Evolutionary conservation across 1,284 basidiomycete species (phyloP).

Genomic region (Boletus coffeatus): DNA sequence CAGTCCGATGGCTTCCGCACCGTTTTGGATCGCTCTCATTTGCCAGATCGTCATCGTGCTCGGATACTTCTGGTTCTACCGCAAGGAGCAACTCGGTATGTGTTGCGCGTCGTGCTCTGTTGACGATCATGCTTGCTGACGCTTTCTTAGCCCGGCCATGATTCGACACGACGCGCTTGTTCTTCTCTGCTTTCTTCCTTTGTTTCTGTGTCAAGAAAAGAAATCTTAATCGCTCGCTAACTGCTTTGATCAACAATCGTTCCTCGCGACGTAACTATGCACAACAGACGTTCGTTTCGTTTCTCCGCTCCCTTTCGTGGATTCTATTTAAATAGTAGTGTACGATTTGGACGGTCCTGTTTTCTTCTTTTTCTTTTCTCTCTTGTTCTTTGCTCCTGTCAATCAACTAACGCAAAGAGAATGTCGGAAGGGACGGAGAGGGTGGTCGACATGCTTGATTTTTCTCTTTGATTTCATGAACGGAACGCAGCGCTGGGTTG

Average conservation of each 20-base stretch:
- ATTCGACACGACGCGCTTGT: not conserved
- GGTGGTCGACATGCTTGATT: not conserved
- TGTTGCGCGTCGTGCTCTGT: not conserved
- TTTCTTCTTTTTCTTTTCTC: not conserved
- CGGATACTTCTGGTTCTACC: conserved; percentile 94
- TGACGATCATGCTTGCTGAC: not conserved
- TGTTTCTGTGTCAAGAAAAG: not conserved
- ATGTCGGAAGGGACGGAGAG: not conserved
- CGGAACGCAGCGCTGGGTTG: not conserved
- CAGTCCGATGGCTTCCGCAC: conserved; percentile 72
- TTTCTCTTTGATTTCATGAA: not conserved
- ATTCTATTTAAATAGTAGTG: not conserved
- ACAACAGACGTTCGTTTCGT: not conserved
- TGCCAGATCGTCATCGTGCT: conserved; percentile 80
- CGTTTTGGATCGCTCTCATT: conserved; percentile 85
- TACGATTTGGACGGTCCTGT: not conserved
- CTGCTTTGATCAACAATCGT: not conserved
- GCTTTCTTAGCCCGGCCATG: conserved; percentile 8
- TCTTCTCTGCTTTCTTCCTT: not conserved
- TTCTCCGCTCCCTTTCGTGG: not conserved
- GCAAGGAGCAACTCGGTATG: conserved; percentile 78
- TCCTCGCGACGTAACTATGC: not conserved
- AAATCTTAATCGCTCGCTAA: not conserved
- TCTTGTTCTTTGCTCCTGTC: not conserved
- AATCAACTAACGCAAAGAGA: not conserved